phyloP scores from a whole-genome alignment of 2,329 filamentous ascomycete species.

The Calonectria crousiana region DNA sequence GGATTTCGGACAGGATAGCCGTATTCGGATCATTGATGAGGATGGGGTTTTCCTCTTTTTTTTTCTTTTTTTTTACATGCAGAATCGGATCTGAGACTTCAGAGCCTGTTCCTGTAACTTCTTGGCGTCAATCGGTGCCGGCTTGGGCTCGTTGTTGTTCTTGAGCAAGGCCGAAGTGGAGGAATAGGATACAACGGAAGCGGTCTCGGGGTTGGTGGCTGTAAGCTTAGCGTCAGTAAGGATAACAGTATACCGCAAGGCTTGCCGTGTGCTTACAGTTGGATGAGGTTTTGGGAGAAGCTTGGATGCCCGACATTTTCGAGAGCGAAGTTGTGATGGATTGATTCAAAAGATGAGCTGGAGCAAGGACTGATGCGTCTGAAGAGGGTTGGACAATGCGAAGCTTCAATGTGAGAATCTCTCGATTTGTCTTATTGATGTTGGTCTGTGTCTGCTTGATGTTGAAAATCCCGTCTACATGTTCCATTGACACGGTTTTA shows the following conservation, averaged over 20 bases:
- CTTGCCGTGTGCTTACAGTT: constrained; percentile 30
- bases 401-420: constrained; percentile 9
- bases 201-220: constrained; percentile 41
- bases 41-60: too few relatives aligned
- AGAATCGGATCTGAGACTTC: constrained; percentile 44
- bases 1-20: not conserved
- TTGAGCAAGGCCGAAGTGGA: constrained; percentile 42
- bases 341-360: not conserved
- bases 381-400: not conserved
- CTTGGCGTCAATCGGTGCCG: constrained; percentile 35
- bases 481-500: constrained; percentile 30
- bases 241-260: not conserved
- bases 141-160: constrained; percentile 30
- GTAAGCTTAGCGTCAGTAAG: constrained; percentile 13
- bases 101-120: constrained; percentile 45
- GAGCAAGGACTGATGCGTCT: not conserved
- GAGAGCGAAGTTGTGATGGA: constrained; percentile 23
- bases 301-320: constrained; percentile 30
- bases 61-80: constrained; percentile 37
- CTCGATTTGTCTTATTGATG: constrained; percentile 6
- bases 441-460: constrained; percentile 25
- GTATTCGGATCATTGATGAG: not conserved
- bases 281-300: constrained; percentile 21
- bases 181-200: constrained; percentile 42
- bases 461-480: constrained; percentile 12